A percentile compares a stretch with the other conserved stretches of the same genome.
Evolutionary conservation across 2,329 filamentous ascomycete species (phyloP).

Genomic region (Penicillium sp.): DNA sequence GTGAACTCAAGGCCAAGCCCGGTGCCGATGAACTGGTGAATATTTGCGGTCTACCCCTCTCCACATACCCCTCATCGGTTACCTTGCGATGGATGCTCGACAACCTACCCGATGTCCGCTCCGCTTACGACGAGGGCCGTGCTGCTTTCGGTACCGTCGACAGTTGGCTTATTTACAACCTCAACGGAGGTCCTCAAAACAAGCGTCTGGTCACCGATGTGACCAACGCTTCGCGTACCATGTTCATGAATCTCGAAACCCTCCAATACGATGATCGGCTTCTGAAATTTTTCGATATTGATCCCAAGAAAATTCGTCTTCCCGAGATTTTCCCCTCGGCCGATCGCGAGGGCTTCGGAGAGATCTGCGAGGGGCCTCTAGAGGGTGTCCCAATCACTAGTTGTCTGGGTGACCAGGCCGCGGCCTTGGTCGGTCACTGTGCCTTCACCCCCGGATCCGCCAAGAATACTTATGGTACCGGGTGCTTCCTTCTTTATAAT

Average conservation of each 20-base stretch:
- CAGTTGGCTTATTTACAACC: conserved; percentile 80
- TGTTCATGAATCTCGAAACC: conserved; percentile 89
- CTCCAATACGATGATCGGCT: conserved; percentile 77
- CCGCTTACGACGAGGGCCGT: conserved; percentile 73
- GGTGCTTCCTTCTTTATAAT: conserved; percentile 87
- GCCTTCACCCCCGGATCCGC: conserved; percentile 79
- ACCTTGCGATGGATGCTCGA: conserved; percentile 81
- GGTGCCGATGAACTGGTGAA: conserved; percentile 69
- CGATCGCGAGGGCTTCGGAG: conserved; percentile 70
- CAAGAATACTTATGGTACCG: conserved; percentile 90
- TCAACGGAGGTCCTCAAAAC: conserved; percentile 68
- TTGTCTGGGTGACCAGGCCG: conserved; percentile 83
- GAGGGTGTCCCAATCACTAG: conserved; percentile 75
- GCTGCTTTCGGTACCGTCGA: conserved; percentile 87
- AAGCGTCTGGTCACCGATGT: conserved; percentile 79
- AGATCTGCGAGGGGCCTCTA: conserved; percentile 64
- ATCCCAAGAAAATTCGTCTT: conserved; percentile 68
- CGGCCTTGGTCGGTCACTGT: conserved; percentile 81
- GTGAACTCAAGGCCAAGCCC: conserved; percentile 68
- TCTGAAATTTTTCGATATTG: conserved; percentile 76
- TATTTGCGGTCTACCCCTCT: conserved; percentile 78
- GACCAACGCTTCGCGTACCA: conserved; percentile 85
- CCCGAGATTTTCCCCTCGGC: conserved; percentile 85
- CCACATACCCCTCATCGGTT: conserved; percentile 83
- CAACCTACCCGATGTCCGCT: conserved; percentile 67